Percentiles rank a stretch among this genome's conserved stretches.
phyloP scores from a whole-genome alignment of 2,329 filamentous ascomycete genomes.

The Fusarium illudens region DNA sequence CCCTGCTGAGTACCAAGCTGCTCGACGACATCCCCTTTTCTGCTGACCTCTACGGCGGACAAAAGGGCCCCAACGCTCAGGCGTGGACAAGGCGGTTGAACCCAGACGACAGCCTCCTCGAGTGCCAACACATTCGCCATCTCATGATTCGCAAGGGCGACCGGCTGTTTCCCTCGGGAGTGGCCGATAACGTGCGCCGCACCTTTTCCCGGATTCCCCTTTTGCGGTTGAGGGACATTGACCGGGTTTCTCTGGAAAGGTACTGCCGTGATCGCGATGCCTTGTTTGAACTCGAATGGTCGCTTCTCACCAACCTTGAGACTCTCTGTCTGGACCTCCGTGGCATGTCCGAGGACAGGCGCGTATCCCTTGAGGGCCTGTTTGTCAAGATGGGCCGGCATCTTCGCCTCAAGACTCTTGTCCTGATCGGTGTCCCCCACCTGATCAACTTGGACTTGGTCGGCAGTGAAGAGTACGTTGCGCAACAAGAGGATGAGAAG shows the following conservation, averaged over 20 bases:
- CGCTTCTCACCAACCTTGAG: constrained; percentile 12
- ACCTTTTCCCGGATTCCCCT: neutral
- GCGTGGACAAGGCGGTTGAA: neutral
- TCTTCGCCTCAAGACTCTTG: constrained; percentile 20
- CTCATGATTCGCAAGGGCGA: constrained; percentile 9
- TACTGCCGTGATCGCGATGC: neutral
- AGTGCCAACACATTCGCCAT: constrained; percentile 11
- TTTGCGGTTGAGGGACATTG: neutral
- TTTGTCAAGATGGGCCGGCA: constrained; percentile 1
- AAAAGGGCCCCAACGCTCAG: neutral
- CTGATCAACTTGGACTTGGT: neutral
- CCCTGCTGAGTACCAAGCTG: neutral
- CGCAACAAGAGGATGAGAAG: neutral
- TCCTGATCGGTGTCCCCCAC: constrained; percentile 5
- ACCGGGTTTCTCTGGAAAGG: neutral
- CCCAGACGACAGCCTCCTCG: neutral
- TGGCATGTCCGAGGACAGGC: neutral
- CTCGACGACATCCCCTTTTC: constrained; percentile 1
- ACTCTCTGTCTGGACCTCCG: constrained; percentile 21
- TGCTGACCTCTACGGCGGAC: neutral
- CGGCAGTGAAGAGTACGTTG: neutral
- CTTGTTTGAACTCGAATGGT: constrained; percentile 8
- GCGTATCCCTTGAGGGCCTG: neutral
- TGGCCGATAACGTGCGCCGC: neutral
- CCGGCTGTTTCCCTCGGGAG: neutral